Base-by-base conservation (phyloP, 2,329 filamentous ascomycete genomes). In the Fusarium sp. region DNA sequence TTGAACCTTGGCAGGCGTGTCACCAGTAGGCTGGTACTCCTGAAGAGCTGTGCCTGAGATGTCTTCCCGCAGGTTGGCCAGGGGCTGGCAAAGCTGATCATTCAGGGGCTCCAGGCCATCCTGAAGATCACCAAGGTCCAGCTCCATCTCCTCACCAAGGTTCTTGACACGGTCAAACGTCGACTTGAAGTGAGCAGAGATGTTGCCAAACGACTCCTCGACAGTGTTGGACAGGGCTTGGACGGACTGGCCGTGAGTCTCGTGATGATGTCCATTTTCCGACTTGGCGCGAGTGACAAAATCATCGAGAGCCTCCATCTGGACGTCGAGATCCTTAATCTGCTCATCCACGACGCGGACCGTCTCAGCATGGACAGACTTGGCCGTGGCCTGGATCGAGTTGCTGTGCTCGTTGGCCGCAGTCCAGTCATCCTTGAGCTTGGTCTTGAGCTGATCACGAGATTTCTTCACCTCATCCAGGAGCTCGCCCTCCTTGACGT, bases 261-360 rank as follows among this genome's bases (percentile, higher is more conserved):
- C 87, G 80, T 96, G 92, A 79, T 97, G 94, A 20, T 87, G 86
- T 34, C 92, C 90, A 80, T 98, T 98, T 78, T 97, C 93, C 2
- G 89, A 90, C 69, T 92, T 91, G 59, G 97, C 95, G 35, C 93
- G 91, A 35, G 92, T 89, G 42, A 98, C 94, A 77, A 98, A 98
- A 74, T 96, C 94, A 78, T 98, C 96, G 9, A 99, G 88, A 1
- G 94, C 93, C 66, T 92, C 90, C 89, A 99, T 95, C 82, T 98
- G 94, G n/a, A 88, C 89, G 70, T 93, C 92, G 79, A 99, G 93
- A 75, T 97, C 94, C 65, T 90, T 89, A 84, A 97, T 93, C 83
- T 99, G 96, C 66, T 93, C 92, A 78, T 96, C 93, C 14, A 98
- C 95, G 67, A 97, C 96, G 8, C 92, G 92, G 34, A 98, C 91